These are phyloP conservation scores for Alternaria incomplexa DNA, from an alignment of 2,329 filamentous ascomycete species.

Conservation along the genomic window DNA sequence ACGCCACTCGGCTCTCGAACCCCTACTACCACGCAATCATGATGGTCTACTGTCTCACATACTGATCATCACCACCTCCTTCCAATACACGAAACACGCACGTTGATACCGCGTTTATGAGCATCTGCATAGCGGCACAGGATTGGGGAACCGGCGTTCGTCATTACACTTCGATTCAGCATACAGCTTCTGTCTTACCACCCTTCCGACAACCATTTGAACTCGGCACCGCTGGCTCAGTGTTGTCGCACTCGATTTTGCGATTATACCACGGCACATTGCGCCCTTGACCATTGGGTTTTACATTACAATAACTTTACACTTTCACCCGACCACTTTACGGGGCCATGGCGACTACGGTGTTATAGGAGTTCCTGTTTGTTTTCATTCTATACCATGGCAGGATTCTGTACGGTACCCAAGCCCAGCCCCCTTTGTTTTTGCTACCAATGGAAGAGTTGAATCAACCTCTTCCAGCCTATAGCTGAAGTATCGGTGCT, in stretches of 20 bases:
- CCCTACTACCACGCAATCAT: conserved; percentile 42
- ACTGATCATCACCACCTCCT: conserved; percentile 21
- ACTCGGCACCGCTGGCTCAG: neutral
- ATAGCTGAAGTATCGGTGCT: conserved; percentile 2
- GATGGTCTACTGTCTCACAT: conserved; percentile 39
- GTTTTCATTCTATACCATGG: neutral
- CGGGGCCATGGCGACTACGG: neutral
- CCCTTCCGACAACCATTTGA: conserved; percentile 8
- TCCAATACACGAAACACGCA: conserved; percentile 20
- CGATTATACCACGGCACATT: conserved; percentile 15
- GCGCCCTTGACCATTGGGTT: conserved; percentile 1
- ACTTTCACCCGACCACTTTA: neutral
- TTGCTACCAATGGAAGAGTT: neutral
- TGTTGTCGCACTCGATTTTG: conserved; percentile 10
- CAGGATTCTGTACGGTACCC: neutral
- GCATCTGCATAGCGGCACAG: conserved; percentile 47
- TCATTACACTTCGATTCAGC: conserved; percentile 31
- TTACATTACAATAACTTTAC: neutral
- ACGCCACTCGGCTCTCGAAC: conserved; percentile 36
- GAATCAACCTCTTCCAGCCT: neutral
- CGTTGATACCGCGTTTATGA: conserved; percentile 39
- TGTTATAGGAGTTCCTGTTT: conserved; percentile 3
- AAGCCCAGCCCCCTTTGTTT: neutral
- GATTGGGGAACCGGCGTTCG: conserved; percentile 37
- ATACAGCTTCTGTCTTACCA: conserved; percentile 33